Evolutionary conservation across 805 yeast species (phyloP).

Genomic region (Tetrapisispora phaffii): DNA sequence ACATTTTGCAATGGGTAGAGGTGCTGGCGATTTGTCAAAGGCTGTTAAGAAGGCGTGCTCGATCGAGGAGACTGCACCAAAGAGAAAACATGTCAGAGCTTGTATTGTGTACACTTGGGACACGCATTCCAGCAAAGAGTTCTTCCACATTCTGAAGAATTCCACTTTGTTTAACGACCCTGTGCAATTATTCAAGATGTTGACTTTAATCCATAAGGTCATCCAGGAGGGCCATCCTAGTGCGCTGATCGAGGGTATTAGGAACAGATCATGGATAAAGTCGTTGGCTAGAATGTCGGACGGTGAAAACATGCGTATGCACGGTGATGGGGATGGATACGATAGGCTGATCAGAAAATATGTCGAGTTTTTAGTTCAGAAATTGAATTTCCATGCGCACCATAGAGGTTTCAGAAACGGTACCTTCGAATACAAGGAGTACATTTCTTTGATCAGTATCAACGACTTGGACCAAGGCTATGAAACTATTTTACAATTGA

Average conservation of each 20-base stretch:
- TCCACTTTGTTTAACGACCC: slow-evolving; percentile 73
- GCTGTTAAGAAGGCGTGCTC: slow-evolving; percentile 69
- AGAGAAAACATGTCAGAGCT: slow-evolving; percentile 90
- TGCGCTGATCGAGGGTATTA: slow-evolving; percentile 67
- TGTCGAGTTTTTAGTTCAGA: slow-evolving; percentile 55
- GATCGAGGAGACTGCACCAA: slow-evolving; percentile 82
- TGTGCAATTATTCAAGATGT: slow-evolving; percentile 73
- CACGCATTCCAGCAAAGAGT: slow-evolving; percentile 69
- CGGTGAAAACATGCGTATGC: slow-evolving; percentile 27
- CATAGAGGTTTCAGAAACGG: slow-evolving; percentile 84
- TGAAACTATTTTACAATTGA: slow-evolving; percentile 75
- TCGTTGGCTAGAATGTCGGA: slow-evolving; percentile 50
- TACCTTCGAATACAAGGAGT: slow-evolving; percentile 91
- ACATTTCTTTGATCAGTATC: slow-evolving; percentile 74
- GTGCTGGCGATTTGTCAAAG: slow-evolving; percentile 31
- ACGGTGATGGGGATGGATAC: slow-evolving; percentile 40
- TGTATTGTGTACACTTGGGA: slow-evolving; percentile 97
- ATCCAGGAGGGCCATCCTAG: slow-evolving; percentile 97
- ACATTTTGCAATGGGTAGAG: slow-evolving; percentile 1
- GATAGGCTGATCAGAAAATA: slow-evolving; percentile 63
- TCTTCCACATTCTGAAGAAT: slow-evolving; percentile 74
- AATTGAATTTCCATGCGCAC: slow-evolving; percentile 70
- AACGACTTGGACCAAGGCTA: slow-evolving; percentile 94
- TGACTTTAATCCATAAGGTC: slow-evolving; percentile 80
- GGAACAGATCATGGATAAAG: slow-evolving; percentile 68